Percentiles rank a stretch among this genome's conserved stretches.
phyloP scores from a whole-genome alignment of 2,329 filamentous ascomycete genomes.

The Ramularia endophylla region DNA sequence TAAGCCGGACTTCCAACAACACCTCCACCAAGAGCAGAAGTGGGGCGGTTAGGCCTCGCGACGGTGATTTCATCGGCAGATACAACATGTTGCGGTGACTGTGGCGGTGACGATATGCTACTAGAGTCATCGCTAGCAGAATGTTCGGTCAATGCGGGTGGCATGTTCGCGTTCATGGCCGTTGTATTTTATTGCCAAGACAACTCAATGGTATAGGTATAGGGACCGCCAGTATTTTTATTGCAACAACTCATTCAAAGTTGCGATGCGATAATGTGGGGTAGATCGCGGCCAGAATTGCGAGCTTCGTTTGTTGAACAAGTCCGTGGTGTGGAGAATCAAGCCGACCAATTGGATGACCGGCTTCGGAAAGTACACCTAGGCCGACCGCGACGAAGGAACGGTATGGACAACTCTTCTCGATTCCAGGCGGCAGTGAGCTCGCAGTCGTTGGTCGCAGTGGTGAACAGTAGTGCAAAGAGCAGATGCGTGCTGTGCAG shows the following conservation, averaged over 20 bases:
- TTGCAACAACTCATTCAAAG: slow-evolving; percentile 3
- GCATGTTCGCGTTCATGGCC: background rate
- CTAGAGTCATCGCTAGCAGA: slow-evolving; percentile 8
- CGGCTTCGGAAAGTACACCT: too few relatives aligned
- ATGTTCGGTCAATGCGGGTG: background rate
- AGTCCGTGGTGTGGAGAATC: background rate
- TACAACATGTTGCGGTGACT: slow-evolving; percentile 19
- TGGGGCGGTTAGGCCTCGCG: slow-evolving; percentile 4
- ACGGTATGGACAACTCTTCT: too few relatives aligned
- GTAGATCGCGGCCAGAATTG: slow-evolving; percentile 9
- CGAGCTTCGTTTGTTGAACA: too few relatives aligned
- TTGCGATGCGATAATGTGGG: slow-evolving; percentile 3
- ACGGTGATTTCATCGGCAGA: slow-evolving; percentile 23
- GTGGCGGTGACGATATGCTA: slow-evolving; percentile 22
- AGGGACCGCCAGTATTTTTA: background rate
- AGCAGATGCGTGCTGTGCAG: too few relatives aligned
- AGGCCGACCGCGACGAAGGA: too few relatives aligned
- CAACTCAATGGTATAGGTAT: too few relatives aligned
- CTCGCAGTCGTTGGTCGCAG: too few relatives aligned
- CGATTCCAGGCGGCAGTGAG: too few relatives aligned
- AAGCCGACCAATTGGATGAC: slow-evolving; percentile 1
- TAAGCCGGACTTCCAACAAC: slow-evolving; percentile 21
- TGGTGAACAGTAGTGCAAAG: too few relatives aligned
- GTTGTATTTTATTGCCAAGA: background rate
- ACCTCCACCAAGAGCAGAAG: slow-evolving; percentile 29